phyloP scores from a whole-genome alignment of 2,329 filamentous ascomycete genomes.

The Nemania sp. region DNA sequence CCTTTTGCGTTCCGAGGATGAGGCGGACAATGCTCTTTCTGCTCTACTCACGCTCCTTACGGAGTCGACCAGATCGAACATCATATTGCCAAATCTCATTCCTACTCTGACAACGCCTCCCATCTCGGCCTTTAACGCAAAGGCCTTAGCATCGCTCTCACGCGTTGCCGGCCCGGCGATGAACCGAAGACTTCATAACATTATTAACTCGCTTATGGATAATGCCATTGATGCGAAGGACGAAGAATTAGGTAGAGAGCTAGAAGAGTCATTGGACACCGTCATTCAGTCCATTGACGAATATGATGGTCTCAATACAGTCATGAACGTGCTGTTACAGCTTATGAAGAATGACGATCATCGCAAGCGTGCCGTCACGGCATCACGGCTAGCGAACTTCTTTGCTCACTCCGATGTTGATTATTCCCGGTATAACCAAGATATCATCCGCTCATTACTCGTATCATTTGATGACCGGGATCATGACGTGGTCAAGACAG shows the following conservation, averaged over 20 bases:
- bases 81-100: slow-evolving; percentile 94
- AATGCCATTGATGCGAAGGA: slow-evolving; percentile 81
- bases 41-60: slow-evolving; percentile 93
- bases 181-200: slow-evolving; percentile 85
- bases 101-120: slow-evolving; percentile 89
- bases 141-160: slow-evolving; percentile 87
- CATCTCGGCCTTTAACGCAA: slow-evolving; percentile 93
- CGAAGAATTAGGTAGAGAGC: slow-evolving; percentile 71
- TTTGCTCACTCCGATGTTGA: slow-evolving; percentile 81
- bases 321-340: slow-evolving; percentile 89
- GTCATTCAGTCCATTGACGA: slow-evolving; percentile 94
- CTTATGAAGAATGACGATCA: slow-evolving; percentile 94
- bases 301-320: slow-evolving; percentile 90
- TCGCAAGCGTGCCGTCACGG: slow-evolving; percentile 76
- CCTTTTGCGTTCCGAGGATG: slow-evolving; percentile 81
- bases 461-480: slow-evolving; percentile 92
- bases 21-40: slow-evolving; percentile 89
- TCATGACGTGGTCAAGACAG: slow-evolving; percentile 79
- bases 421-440: slow-evolving; percentile 94
- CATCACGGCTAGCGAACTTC: slow-evolving; percentile 81
- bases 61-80: slow-evolving; percentile 90
- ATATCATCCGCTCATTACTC: slow-evolving; percentile 87
- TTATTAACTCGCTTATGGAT: slow-evolving; percentile 93
- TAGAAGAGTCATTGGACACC: slow-evolving; percentile 82
- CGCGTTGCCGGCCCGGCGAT: slow-evolving; percentile 89